Percentiles rank a stretch among this genome's conserved stretches.
These are phyloP conservation scores for Aspergillus melleus DNA, from an alignment of 2,329 filamentous ascomycete genomes.

Conservation along the genomic window DNA sequence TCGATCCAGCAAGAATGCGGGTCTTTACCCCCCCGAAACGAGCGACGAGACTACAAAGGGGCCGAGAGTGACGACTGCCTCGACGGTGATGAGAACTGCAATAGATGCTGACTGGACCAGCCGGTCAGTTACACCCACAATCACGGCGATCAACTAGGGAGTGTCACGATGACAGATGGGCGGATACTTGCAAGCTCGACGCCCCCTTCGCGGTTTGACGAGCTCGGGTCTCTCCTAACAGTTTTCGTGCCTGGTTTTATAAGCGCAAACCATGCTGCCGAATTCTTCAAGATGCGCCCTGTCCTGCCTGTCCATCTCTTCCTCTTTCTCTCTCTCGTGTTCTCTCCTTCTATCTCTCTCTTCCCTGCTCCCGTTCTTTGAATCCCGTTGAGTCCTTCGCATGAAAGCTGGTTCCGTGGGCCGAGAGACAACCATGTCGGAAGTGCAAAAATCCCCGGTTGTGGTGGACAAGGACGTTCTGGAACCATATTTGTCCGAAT, in stretches of 20 bases:
- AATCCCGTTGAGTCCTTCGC: background rate
- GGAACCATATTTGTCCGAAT: constrained; percentile 22
- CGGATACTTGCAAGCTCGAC: background rate
- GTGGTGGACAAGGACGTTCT: constrained; percentile 18
- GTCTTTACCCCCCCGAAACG: background rate
- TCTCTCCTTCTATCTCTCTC: background rate
- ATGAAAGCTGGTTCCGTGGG: background rate
- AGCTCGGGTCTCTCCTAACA: background rate
- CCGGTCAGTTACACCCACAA: background rate
- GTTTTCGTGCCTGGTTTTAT: background rate
- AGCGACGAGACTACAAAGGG: background rate
- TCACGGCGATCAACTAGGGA: background rate
- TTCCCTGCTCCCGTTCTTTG: background rate
- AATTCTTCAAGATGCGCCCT: background rate
- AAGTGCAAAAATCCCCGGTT: constrained; percentile 11
- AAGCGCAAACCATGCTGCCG: background rate
- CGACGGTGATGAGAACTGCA: background rate
- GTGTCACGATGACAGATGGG: background rate
- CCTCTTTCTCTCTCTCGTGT: background rate
- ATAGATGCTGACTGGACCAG: background rate
- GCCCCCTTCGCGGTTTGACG: background rate
- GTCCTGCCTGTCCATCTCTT: background rate
- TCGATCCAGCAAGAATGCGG: background rate
- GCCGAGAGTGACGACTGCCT: background rate
- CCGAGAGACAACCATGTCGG: constrained; percentile 1